phyloP scores from a whole-genome alignment of 257 asterid genomes.

The Cinchona pubescens region DNA sequence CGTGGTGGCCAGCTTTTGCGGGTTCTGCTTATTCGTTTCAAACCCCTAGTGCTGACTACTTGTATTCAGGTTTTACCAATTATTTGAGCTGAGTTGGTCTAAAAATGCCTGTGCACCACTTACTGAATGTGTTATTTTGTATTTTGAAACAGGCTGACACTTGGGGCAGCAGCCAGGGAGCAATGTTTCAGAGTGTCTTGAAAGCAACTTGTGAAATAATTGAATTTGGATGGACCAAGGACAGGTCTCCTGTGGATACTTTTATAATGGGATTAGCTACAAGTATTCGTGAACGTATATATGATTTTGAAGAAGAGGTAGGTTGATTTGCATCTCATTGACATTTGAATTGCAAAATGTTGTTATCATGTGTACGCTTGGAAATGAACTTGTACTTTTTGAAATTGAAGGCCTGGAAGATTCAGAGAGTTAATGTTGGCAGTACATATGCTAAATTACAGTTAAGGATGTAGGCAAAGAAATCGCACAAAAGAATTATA shows the following conservation, averaged over 20 bases:
- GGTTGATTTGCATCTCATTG: constrained; percentile 6
- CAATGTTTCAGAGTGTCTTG: constrained; percentile 83
- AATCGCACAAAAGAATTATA: not conserved
- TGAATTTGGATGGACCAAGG: constrained; percentile 89
- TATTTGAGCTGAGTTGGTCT: constrained; percentile 18
- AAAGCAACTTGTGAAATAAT: constrained; percentile 84
- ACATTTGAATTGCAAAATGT: not conserved
- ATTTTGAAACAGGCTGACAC: constrained; percentile 65
- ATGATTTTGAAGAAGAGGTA: constrained; percentile 87
- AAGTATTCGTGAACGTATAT: constrained; percentile 80
- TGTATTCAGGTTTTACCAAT: constrained; percentile 74
- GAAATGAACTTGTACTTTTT: not conserved
- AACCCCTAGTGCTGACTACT: constrained; percentile 79
- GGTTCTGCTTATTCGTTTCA: constrained; percentile 79
- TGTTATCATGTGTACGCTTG: not conserved
- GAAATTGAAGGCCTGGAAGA: not conserved
- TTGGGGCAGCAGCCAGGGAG: constrained; percentile 70
- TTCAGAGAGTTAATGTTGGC: not conserved
- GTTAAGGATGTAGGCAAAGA: not conserved
- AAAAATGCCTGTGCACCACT: constrained; percentile 4
- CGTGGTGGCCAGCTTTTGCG: constrained; percentile 96
- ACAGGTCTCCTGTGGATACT: constrained; percentile 89
- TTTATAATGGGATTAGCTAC: constrained; percentile 91
- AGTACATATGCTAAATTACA: not conserved
- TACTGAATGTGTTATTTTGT: constrained; percentile 7